phyloP scores from a whole-genome alignment of 2,329 filamentous ascomycete genomes.

The Cladorrhinum sp. region DNA sequence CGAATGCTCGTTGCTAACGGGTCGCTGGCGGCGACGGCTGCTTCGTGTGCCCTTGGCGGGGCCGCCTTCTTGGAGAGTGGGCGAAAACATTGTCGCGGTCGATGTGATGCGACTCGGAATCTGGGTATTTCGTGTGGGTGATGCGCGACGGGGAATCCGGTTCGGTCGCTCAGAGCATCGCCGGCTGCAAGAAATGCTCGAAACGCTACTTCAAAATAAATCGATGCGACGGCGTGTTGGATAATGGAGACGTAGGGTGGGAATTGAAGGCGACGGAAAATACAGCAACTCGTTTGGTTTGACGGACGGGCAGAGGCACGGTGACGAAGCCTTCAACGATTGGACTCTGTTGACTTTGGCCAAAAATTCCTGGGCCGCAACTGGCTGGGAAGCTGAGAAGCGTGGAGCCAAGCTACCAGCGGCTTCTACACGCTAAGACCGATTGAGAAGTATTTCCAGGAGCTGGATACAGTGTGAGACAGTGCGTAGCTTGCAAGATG shows the following conservation, averaged over 20 bases:
- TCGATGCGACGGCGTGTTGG: constrained; percentile 3
- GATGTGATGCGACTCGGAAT: constrained; percentile 12
- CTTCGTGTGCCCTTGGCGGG: constrained; percentile 57
- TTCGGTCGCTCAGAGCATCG: constrained; percentile 15
- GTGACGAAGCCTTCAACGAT: constrained; percentile 31
- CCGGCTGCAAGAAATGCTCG: constrained; percentile 3
- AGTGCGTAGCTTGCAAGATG: background rate
- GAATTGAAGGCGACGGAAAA: constrained; percentile 9
- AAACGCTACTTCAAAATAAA: constrained; percentile 6
- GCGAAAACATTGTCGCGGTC: constrained; percentile 54
- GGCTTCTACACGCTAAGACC: constrained; percentile 19
- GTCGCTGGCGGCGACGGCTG: constrained; percentile 57
- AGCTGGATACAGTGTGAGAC: background rate
- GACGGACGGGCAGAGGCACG: constrained; percentile 19
- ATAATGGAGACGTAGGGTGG: constrained; percentile 1
- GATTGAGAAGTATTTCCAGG: constrained; percentile 18
- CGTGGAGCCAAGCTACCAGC: constrained; percentile 26
- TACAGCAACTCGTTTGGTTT: constrained; percentile 5
- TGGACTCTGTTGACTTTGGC: constrained; percentile 33
- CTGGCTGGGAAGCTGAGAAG: constrained; percentile 25
- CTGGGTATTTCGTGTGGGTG: background rate
- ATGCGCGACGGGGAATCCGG: constrained; percentile 11
- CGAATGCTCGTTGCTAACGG: constrained; percentile 53
- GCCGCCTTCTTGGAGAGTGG: constrained; percentile 49
- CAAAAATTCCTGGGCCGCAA: constrained; percentile 26